A percentile compares a stretch with the other conserved stretches of the same genome.
Evolutionary conservation across 495 filamentous ascomycete species (phyloP).

Genomic region (Neurospora sp.): DNA sequence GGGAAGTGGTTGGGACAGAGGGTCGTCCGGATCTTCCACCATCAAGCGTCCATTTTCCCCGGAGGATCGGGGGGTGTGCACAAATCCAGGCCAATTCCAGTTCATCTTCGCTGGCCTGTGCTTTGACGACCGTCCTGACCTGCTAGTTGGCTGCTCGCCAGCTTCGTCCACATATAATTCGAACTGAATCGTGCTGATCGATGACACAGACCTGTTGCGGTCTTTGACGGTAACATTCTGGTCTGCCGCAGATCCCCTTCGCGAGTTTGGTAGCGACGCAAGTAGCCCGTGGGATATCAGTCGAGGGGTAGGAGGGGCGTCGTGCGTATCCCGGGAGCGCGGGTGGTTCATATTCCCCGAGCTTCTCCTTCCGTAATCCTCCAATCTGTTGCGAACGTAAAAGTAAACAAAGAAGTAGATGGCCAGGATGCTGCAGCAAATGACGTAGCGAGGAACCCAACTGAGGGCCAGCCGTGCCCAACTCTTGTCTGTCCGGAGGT

Average conservation of each 20-base stretch:
- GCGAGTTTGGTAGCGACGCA: conserved; percentile 20
- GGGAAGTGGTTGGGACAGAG: neutral
- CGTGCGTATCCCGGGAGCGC: conserved; percentile 2
- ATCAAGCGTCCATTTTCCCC: neutral
- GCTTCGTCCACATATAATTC: conserved; percentile 1
- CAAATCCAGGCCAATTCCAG: conserved; percentile 29
- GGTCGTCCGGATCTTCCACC: conserved; percentile 11
- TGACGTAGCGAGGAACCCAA: conserved; percentile 65
- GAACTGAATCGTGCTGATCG: conserved; percentile 15
- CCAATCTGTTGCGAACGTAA: conserved; percentile 41
- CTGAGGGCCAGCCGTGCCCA: conserved; percentile 57
- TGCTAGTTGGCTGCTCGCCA: conserved; percentile 4
- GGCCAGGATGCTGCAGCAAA: conserved; percentile 48
- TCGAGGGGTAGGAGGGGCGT: conserved; percentile 25
- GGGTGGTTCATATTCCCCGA: conserved; percentile 10
- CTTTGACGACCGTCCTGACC: neutral
- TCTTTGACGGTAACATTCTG: conserved; percentile 12
- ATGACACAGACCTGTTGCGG: conserved; percentile 22
- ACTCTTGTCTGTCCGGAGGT: conserved; percentile 49
- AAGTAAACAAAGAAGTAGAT: conserved; percentile 59
- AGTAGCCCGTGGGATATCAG: conserved; percentile 34
- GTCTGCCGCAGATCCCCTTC: conserved; percentile 15
- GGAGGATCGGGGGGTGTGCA: conserved; percentile 7
- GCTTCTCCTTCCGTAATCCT: conserved; percentile 19
- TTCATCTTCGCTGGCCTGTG: conserved; percentile 7